Conservation (phyloP, 345 rosid genomes). For the Noccaea bulbosa region DNA sequence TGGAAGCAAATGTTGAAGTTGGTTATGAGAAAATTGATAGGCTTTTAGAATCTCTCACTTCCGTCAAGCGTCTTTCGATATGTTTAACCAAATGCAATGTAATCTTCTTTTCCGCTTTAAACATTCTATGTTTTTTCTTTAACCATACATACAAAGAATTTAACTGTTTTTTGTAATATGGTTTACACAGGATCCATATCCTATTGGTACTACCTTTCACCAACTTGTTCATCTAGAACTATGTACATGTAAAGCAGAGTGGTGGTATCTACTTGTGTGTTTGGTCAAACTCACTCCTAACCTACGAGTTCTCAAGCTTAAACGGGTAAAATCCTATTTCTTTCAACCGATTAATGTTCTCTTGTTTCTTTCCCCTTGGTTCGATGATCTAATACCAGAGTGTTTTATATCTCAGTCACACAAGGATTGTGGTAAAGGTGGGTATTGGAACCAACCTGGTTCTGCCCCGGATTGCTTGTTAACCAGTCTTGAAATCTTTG, state of each 20-base stretch:
- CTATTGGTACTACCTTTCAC: neutral
- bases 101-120: neutral
- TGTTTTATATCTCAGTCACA: neutral
- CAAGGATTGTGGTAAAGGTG: neutral
- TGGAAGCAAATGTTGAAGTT: neutral
- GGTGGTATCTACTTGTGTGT: slow-evolving; percentile 2
- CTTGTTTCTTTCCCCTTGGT: slow-evolving; percentile 3
- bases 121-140: neutral
- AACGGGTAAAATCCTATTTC: slow-evolving; percentile 2
- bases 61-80: neutral
- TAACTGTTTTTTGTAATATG: neutral
- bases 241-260: slow-evolving; percentile 1
- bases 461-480: slow-evolving; percentile 13
- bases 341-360: neutral
- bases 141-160: neutral
- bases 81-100: slow-evolving; percentile 4
- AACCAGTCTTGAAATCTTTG: slow-evolving; percentile 20
- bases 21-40: neutral
- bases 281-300: neutral
- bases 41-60: slow-evolving; percentile 2
- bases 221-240: slow-evolving; percentile 16
- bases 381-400: neutral
- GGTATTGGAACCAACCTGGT: slow-evolving; percentile 9
- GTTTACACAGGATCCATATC: neutral
- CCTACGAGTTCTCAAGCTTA: slow-evolving; percentile 17